Evolutionary conservation across 2,329 filamentous ascomycete genomes (phyloP).

Genomic region (Didymellaceae sp.): DNA sequence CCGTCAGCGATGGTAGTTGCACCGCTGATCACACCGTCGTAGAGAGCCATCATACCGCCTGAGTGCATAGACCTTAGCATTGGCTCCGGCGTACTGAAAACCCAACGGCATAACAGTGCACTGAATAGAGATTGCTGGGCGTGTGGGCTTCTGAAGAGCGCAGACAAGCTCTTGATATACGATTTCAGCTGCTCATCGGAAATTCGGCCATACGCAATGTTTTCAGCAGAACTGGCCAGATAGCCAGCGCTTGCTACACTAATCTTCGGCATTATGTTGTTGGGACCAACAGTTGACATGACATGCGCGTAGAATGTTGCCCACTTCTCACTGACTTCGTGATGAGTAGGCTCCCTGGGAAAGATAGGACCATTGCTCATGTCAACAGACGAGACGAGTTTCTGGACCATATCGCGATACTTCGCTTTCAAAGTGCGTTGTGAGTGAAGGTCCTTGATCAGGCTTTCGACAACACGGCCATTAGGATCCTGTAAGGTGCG

Average conservation of each 20-base stretch:
- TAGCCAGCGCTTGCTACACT: neutral
- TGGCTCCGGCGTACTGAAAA: conserved; percentile 8
- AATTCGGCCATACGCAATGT: conserved; percentile 1
- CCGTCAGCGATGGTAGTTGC: neutral
- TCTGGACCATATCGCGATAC: neutral
- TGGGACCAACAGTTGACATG: conserved; percentile 1
- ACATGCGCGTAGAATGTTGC: neutral
- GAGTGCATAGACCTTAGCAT: conserved; percentile 13
- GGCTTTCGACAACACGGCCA: neutral
- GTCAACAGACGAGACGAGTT: neutral
- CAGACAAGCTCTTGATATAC: neutral
- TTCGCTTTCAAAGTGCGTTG: neutral
- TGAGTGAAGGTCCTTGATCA: conserved; percentile 1
- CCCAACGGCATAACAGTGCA: conserved; percentile 18
- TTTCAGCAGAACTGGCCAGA: neutral
- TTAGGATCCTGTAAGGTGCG: neutral
- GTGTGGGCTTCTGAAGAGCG: conserved; percentile 5
- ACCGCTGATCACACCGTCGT: neutral
- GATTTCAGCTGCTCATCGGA: neutral
- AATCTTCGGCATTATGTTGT: neutral
- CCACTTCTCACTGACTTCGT: conserved; percentile 1
- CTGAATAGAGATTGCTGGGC: conserved; percentile 13
- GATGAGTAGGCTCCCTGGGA: neutral
- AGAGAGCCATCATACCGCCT: neutral
- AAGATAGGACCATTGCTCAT: neutral